Evolutionary conservation across 83 land plant genomes (phyloP).

Genomic region (Picea mariana): DNA sequence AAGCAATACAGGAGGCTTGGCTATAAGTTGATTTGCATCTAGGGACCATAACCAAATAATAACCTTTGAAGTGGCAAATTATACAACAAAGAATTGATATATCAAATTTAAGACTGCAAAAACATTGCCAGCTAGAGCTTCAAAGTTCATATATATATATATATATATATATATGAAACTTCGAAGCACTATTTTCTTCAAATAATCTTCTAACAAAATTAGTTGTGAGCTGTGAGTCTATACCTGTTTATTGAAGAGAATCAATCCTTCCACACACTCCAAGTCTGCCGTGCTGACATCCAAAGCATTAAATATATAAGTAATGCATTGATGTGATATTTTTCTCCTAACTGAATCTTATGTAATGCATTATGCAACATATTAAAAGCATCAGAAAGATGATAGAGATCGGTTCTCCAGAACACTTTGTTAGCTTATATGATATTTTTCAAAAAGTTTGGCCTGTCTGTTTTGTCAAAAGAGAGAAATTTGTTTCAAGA

Average conservation of each 20-base stretch:
- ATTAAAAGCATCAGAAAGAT: not conserved
- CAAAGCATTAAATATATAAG: not conserved
- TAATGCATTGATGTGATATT: too few species aligned
- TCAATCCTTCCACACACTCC: slow-evolving; percentile 11
- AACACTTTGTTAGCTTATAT: not conserved
- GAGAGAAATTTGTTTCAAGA: too few species aligned
- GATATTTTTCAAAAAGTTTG: not conserved
- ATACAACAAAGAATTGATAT: not conserved
- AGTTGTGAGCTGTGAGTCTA: too few species aligned
- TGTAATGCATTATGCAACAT: not conserved
- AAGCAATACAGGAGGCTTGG: not conserved
- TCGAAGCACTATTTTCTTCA: too few species aligned
- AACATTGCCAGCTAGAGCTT: too few species aligned
- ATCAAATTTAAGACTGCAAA: too few species aligned
- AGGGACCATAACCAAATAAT: not conserved
- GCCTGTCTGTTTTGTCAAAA: not conserved
- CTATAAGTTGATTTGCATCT: not conserved
- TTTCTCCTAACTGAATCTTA: too few species aligned
- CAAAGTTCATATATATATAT: too few species aligned
- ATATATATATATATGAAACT: too few species aligned
- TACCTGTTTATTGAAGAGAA: slow-evolving; percentile 11
- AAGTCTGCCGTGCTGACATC: slow-evolving; percentile 9
- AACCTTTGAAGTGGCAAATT: not conserved
- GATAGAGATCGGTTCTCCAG: not conserved
- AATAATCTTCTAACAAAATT: too few species aligned